Base-by-base conservation (phyloP, 805 yeast species). In the Sugiyamaella floridensis region DNA sequence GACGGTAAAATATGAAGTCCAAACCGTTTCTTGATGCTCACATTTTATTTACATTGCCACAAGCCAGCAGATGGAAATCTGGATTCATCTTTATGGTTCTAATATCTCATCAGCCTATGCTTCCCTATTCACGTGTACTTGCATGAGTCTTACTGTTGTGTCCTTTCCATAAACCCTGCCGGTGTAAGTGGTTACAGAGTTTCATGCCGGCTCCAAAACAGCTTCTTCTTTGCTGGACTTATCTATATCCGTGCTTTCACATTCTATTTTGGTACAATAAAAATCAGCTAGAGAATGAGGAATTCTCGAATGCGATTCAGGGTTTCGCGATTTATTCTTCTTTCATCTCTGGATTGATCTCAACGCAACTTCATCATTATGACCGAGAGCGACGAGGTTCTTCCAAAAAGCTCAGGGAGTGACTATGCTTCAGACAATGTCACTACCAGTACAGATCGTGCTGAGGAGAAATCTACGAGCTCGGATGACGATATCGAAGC, bases 401-500 rank as follows among this genome's bases (percentile, higher is more conserved):
- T 22, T 3, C 26, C 26, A 3, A 22, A 22, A 22, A 22, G 26
- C 26, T 22, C 26, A 22, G 26, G 26, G 26, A 22, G 26, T 22
- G 26, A 22, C 26, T 22, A 22, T 22, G 37, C 37, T 14, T 32
- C 37, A 2, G 37, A 10, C 4, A 11, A 32, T 14, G 9, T 10
- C n/a, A 32, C 37, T 32, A 32, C 4, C 4, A 32, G 37, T 32
- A 32, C n/a, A 11, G n/a, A 32, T 32, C 4, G 14, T 20, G 77
- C 73, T 56, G 81, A 76, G 62, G 85, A 79, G 32, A 85, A 78
- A 9, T 11, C 37, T 32, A 14, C n/a, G n/a, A 32, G n/a, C 37
- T 32, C 28, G 49, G 85, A 81, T 60, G 85, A 79, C 57, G 86
- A 82, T 65, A 82, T 82, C 61, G 86, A 82, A 32, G 72, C 69